phyloP scores from a whole-genome alignment of 108 stramenopile species.

The Schizochytrium sp. region DNA sequence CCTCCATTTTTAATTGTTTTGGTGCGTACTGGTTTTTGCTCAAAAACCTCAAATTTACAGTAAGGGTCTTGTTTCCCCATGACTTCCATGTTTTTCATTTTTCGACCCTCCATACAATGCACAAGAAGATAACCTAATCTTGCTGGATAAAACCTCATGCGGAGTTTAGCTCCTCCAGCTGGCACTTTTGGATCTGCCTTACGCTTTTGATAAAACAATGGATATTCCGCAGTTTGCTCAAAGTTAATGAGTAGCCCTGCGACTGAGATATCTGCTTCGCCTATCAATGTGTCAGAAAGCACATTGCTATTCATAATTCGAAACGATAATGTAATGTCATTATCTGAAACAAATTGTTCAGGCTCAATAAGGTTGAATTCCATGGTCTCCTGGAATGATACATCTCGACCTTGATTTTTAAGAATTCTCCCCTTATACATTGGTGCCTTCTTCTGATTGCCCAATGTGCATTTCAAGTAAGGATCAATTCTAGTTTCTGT shows the following conservation, averaged over 20 bases:
- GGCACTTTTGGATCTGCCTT: not conserved
- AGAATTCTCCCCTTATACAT: conserved; percentile 63
- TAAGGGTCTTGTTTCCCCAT: conserved; percentile 74
- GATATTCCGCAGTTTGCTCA: conserved; percentile 48
- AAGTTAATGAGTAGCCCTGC: conserved; percentile 61
- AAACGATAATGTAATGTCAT: conserved; percentile 73
- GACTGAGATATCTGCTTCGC: conserved; percentile 60
- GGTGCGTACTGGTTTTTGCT: conserved; percentile 70
- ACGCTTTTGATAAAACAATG: conserved; percentile 63
- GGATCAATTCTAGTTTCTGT: conserved; percentile 62
- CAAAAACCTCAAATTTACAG: conserved; percentile 70
- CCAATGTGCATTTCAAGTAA: conserved; percentile 70
- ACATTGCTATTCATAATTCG: conserved; percentile 75
- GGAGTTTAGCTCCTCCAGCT: conserved; percentile 62
- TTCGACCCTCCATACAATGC: conserved; percentile 72
- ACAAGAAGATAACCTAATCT: conserved; percentile 75
- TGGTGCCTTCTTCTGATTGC: conserved; percentile 65
- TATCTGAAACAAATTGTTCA: conserved; percentile 66
- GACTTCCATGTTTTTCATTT: conserved; percentile 69
- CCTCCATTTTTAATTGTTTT: conserved; percentile 72
- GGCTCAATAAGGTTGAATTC: conserved; percentile 78
- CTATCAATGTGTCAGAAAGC: conserved; percentile 63
- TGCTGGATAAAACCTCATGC: conserved; percentile 78
- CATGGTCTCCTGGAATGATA: conserved; percentile 74
- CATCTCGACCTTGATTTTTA: conserved; percentile 70